Evolutionary conservation across 208 protist species (phyloP), one percentile per base, ranked within the genome.

Genomic region (Phytomonas francai): DNA sequence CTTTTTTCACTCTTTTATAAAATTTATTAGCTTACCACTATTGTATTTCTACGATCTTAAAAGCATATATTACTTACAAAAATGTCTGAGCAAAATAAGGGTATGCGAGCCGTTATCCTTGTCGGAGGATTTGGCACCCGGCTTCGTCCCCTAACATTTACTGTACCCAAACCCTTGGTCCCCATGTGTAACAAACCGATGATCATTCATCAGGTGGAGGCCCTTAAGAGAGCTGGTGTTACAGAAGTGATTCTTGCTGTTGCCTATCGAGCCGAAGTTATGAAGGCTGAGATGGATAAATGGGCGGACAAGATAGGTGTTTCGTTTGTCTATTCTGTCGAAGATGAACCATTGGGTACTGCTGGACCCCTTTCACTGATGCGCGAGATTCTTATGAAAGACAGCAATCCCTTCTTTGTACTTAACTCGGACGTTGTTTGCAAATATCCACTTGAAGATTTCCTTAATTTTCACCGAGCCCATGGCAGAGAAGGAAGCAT

Each of bases 141-240:
- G 31, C 85, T 99, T 16, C 94, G 98, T 59, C 98, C 98, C 30
- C 85, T 99, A 19, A 99, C 98, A 7, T 79, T 99, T 22, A 97
- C 96, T 5, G 79, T 84, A 32, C 97, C 98, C 11, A 99, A 99
- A 79, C 98, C 98, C 14, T 81, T 99, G 9, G 96, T 99, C 3
- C 92, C 92, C 5, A 99, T 99, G 81, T 94, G 91, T 67, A 99
- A 99, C 82, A 98, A 98, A 83, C 88, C 97, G 9, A 98, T 99
- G 84, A 97, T 99, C 42, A 73, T 98, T 28, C 97, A 99, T 79
- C 97, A 99, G 78, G 95, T 99, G 31, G 95, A 98, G 80, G 97
- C 97, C 16, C 74, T 99, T 0, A 92, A 91, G 69, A 90, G 93
- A 69, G 94, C 89, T 49, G 81, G 89, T 19, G 81, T 96, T 51